Evolutionary conservation across 306 rosid species (phyloP), one percentile per base, ranked within the genome.

Genomic region (Abrus pulchellus): DNA sequence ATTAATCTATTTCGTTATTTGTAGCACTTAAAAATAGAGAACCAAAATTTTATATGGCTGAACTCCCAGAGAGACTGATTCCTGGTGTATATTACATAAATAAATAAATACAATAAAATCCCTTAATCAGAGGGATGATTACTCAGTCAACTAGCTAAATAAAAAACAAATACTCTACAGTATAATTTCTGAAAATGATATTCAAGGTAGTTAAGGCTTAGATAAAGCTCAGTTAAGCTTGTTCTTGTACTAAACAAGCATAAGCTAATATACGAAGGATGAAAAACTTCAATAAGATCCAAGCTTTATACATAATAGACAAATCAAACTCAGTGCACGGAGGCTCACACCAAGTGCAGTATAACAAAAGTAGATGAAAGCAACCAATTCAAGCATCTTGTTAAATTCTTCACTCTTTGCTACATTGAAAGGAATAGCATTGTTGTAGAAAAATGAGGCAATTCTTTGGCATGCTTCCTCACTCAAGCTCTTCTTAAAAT

Each of bases 21-120:
- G 43, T 11, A 36, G 53, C 32, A 38, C 54, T 65, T 77, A 36
- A 50, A 76, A 64, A 50, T 52, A 29, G 44, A 32, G 4, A 48
- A 29, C 44, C 9, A 13, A 49, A 20, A 40, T 40, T 62, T 52
- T 63, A 63, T 14, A 28, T 27, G 57, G 64, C 73, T 40, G 12
- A 64, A 64, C 10, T 50, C 48, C 40, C 54, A 14, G 27, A 60
- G 27, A 76, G 8, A 64, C 27, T 10, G 9, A 27, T 53, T 75
- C 69, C 14, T 10, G 5, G 48, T 48, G 61, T 34, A 36, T 20
- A 76, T 11, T 50, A 62, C 5, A 61, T 32, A 50, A 60, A 47
- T 32, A 60, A 45, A 45, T 49, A 38, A 4, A 73, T 56, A 74
- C 41, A 74, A 40, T 11, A 28, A 62, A 28, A 62, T 48, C 80